These are phyloP conservation scores for Chaetomium sp. DNA, from an alignment of 2,329 filamentous ascomycete species.

Conservation along the genomic window DNA sequence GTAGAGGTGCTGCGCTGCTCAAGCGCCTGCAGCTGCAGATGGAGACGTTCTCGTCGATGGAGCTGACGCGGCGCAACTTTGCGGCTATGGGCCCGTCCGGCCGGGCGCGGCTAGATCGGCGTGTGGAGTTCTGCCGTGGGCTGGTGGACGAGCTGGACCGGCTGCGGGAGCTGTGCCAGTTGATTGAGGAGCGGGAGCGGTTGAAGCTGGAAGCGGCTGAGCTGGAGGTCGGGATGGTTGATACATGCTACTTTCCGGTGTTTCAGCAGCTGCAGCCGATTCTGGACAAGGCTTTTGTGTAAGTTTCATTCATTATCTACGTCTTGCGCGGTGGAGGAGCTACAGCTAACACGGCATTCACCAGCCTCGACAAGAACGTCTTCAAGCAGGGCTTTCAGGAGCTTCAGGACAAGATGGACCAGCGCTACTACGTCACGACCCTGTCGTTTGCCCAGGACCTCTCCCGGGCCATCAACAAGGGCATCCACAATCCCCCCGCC, in stretches of 20 bases:
- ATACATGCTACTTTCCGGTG: slow-evolving; percentile 88
- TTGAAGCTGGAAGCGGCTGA: slow-evolving; percentile 71
- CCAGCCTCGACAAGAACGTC: slow-evolving; percentile 57
- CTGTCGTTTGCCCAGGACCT: slow-evolving; percentile 52
- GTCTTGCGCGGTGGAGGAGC: neutral
- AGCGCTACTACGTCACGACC: slow-evolving; percentile 52
- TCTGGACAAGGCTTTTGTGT: slow-evolving; percentile 74
- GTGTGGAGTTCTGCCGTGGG: slow-evolving; percentile 80
- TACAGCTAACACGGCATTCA: slow-evolving; percentile 30
- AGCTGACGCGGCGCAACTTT: slow-evolving; percentile 91
- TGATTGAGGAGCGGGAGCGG: slow-evolving; percentile 68
- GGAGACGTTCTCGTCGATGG: slow-evolving; percentile 95
- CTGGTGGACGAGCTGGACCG: slow-evolving; percentile 71
- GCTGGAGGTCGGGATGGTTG: slow-evolving; percentile 71
- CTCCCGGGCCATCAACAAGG: slow-evolving; percentile 45
- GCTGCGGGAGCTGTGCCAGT: slow-evolving; percentile 62
- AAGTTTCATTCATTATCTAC: slow-evolving; percentile 38
- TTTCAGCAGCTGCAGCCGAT: slow-evolving; percentile 69
- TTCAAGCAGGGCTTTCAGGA: slow-evolving; percentile 47
- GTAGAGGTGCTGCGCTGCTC: slow-evolving; percentile 81
- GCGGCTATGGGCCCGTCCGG: slow-evolving; percentile 88
- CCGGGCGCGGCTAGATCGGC: slow-evolving; percentile 65
- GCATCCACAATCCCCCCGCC: slow-evolving; percentile 41
- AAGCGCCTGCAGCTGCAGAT: slow-evolving; percentile 92
- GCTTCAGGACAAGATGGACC: slow-evolving; percentile 47